Evolutionary conservation across 2,329 filamentous ascomycete species (phyloP).

Genomic region (Didymella glomerata): DNA sequence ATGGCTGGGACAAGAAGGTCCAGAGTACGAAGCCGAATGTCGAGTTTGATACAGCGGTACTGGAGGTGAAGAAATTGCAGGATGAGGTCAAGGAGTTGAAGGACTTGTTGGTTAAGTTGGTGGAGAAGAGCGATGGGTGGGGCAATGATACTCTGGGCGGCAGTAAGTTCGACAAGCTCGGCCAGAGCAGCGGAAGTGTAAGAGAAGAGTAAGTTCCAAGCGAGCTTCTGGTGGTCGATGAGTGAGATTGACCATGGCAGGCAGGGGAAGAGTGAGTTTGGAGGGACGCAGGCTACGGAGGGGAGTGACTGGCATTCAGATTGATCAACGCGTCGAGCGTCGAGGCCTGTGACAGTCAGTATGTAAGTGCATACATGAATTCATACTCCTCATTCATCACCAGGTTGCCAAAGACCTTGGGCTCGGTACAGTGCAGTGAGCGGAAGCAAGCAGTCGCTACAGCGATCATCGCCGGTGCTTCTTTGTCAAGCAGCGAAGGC

Average conservation of each 20-base stretch:
- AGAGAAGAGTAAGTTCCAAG: constrained; percentile 26
- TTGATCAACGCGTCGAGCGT: no score
- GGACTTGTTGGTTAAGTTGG: constrained; percentile 46
- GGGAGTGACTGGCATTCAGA: constrained; percentile 31
- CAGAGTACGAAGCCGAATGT: constrained; percentile 80
- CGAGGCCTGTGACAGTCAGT: no score
- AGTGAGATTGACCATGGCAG: neutral
- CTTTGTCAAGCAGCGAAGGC: no score
- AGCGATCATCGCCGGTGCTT: no score
- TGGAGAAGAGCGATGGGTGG: constrained; percentile 36
- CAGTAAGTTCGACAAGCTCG: constrained; percentile 37
- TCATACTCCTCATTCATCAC: no score
- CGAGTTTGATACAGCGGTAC: constrained; percentile 76
- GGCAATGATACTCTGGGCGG: constrained; percentile 43
- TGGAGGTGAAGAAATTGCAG: constrained; percentile 64
- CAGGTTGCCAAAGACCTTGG: no score
- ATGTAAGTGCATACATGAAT: no score
- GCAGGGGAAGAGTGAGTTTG: constrained; percentile 31
- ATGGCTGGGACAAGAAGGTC: constrained; percentile 86
- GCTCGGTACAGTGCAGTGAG: no score
- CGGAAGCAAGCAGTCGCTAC: no score
- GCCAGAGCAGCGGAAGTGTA: constrained; percentile 37
- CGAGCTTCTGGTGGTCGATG: neutral
- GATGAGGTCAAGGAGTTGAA: constrained; percentile 58
- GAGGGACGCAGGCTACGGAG: constrained; percentile 29